Evolutionary conservation across 2,329 filamentous ascomycete species (phyloP), one percentile per base, ranked within the genome.

Genomic region (Fusarium penzigii): DNA sequence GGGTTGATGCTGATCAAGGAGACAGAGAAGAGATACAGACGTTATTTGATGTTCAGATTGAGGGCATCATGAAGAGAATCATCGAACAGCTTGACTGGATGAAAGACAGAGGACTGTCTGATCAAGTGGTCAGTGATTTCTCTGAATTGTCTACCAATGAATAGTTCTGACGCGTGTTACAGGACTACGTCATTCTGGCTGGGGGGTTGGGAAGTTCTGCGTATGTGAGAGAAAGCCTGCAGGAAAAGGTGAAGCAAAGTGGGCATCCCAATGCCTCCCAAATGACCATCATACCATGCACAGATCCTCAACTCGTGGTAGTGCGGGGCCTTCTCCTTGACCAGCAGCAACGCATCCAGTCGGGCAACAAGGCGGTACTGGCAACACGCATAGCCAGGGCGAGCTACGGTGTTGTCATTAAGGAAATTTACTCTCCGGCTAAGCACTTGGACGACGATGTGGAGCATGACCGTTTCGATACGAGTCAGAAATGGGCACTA

Each of bases 281-380:
- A 9, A 63, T 74, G 29, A 65, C 69, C 34, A 73, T 78, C 14
- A 55, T 78, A 4, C 74, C 74, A 9, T 75, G 73, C 2, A 74
- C 76, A 9, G 80, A 83, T 42, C 79, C 80, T 0, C 78, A 82
- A 49, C 75, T 83, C 0, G 78, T 80, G 6, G 79, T 83, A 2
- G 78, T 79, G 40, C 79, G 79, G 53, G 80, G 80, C 0, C 65
- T 82, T 3, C 74, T 83, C 2, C 68, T 75, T 3, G 78, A 83
- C 44, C 72, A 78, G 11, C 68, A 81, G n/a, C 75, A 80, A 40
- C 77, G 72, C 44, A 68, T 79, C 38, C 68, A 75, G 5, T 70
- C 72, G 1, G 71, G 71, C 2, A 65, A 68, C 2, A 66, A 63
- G 6, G 65, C 77, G 0, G 76, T 81, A 1, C 68, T 83, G 9